Evolutionary conservation across 1,284 basidiomycete genomes (phyloP), one percentile per base, ranked within the genome.

Genomic region (Sphagnurus paluster): DNA sequence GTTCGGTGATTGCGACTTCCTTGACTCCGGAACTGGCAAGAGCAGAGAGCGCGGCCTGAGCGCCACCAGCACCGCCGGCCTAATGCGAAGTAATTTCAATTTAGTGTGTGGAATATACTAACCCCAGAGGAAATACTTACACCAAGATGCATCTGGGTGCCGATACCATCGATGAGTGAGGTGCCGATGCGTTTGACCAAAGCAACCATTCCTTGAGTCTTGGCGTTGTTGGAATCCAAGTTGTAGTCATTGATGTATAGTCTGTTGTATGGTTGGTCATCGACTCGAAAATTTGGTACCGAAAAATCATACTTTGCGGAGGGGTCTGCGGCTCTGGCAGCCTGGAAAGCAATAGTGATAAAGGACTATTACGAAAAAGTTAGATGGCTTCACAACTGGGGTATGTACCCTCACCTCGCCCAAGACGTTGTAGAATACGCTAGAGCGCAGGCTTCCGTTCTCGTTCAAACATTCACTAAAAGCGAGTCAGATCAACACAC

Each of bases 241-340:
- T 73, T 72, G 55, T 66, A 72, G 58, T 72, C 70, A 58, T 71
- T 72, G 54, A 71, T 71, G 61, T 71, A 72, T 5, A 71, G 56
- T 50, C 68, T 65, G 37, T n/a, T n/a, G 37, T n/a, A n/a, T 16
- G 10, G 33, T 20, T 20, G 8, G 11, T 10, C 23, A 36, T 5
- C 14, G 20, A 5, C 23, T 13, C 25, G 13, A 11, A 10, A 23
- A 37, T 4, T 13, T 8, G 4, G 26, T 24, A 7, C 3, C 9
- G 16, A 10, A 39, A 26, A 9, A 1, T 41, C 61, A 25, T 50
- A 68, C 67, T 68, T 69, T 33, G 69, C 67, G 10, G 48, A 63
- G 8, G 65, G 53, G 48, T 73, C 71, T 9, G 65, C 63, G 20
- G 55, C 48, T n/a, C 69, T 58, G n/a, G 71, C 70, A 32, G 66